These are phyloP conservation scores for Zygoascus flipseniorum DNA, from an alignment of 805 yeast genomes.

Conservation along the genomic window DNA sequence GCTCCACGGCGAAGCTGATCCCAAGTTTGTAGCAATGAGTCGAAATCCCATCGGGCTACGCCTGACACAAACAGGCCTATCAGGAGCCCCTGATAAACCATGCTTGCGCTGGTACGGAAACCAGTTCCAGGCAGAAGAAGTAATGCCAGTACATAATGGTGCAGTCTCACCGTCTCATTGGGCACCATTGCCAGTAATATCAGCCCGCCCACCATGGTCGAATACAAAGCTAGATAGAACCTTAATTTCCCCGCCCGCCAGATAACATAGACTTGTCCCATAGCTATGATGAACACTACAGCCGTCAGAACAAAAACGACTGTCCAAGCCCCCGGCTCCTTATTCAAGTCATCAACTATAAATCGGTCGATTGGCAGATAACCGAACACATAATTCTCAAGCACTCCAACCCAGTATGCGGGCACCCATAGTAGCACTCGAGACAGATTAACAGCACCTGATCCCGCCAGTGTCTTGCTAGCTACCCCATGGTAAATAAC, in stretches of 20 bases:
- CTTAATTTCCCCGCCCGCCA: constrained; percentile 60
- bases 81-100: constrained; percentile 75
- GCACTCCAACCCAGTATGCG: constrained; percentile 71
- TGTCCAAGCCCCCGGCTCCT: constrained; percentile 67
- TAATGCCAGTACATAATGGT: constrained; percentile 72
- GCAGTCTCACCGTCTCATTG: constrained; percentile 65
- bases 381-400: constrained; percentile 84
- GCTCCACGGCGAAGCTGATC: constrained; percentile 62
- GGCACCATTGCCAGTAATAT: constrained; percentile 39
- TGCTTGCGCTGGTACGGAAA: constrained; percentile 29
- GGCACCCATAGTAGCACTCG: constrained; percentile 62
- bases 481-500: constrained; percentile 46
- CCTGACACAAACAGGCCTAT: constrained; percentile 80
- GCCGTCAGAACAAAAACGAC: constrained; percentile 48
- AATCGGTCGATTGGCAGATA: constrained; percentile 81
- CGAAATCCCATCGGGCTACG: constrained; percentile 87
- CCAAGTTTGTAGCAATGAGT: constrained; percentile 75
- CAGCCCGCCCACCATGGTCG: constrained; percentile 29
- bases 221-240: constrained; percentile 50
- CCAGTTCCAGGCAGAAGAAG: constrained; percentile 81
- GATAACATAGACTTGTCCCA: constrained; percentile 66
- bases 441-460: constrained; percentile 23
- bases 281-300: constrained; percentile 44
- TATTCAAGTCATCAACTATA: constrained; percentile 58
- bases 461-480: constrained; percentile 18